phyloP scores from a whole-genome alignment of 306 rosid species.

The Cicer cuneatum region DNA sequence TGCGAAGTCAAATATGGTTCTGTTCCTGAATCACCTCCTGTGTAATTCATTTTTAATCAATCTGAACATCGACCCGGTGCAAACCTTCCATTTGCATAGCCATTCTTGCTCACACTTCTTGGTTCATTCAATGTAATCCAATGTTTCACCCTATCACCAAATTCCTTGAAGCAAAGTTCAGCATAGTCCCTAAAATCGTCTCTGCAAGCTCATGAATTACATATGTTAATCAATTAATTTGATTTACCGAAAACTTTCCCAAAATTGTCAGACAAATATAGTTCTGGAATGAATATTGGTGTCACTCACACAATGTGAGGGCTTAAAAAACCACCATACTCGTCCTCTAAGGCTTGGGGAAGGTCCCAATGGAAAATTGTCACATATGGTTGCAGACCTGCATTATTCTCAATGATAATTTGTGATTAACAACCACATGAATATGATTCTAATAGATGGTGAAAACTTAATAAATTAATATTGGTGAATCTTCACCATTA shows the following conservation, averaged over 20 bases:
- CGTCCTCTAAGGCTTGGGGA: slow-evolving; percentile 57
- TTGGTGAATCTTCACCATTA: slow-evolving; percentile 51
- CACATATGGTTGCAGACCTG: slow-evolving; percentile 50
- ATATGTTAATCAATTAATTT: slow-evolving; percentile 17
- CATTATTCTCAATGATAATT: slow-evolving; percentile 16
- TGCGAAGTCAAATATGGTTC: slow-evolving; percentile 74
- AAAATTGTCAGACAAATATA: background rate
- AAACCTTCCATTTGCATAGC: slow-evolving; percentile 54
- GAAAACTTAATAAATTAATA: background rate
- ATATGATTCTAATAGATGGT: slow-evolving; percentile 1
- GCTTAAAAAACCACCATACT: slow-evolving; percentile 62
- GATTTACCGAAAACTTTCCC: slow-evolving; percentile 18
- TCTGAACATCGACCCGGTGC: slow-evolving; percentile 74
- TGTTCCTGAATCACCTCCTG: slow-evolving; percentile 65
- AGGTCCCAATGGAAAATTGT: slow-evolving; percentile 52
- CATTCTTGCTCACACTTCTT: slow-evolving; percentile 43
- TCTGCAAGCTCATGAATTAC: slow-evolving; percentile 42
- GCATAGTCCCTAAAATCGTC: slow-evolving; percentile 59
- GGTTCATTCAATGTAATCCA: slow-evolving; percentile 85
- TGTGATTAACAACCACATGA: slow-evolving; percentile 8
- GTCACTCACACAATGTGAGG: slow-evolving; percentile 56
- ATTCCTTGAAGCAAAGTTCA: slow-evolving; percentile 68
- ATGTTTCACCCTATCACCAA: slow-evolving; percentile 70
- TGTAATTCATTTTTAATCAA: slow-evolving; percentile 58
- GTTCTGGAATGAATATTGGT: slow-evolving; percentile 25